Evolutionary conservation across 83 land plant species (phyloP).

Genomic region (Thuja plicata): DNA sequence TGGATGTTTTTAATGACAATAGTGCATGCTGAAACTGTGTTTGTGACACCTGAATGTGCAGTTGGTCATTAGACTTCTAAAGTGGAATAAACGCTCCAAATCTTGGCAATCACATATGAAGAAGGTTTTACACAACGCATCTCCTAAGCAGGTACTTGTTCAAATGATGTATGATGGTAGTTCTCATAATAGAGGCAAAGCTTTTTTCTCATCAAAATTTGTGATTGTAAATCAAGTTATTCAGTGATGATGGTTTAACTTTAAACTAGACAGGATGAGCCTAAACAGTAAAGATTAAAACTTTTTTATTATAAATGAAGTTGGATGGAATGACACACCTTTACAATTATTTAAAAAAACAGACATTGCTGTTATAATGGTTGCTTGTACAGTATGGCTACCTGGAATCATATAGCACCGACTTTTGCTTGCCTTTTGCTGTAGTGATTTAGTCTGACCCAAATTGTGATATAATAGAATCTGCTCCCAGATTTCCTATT

Average conservation of each 20-base stretch:
- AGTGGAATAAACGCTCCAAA: conserved; percentile 2
- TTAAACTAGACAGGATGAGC: background rate
- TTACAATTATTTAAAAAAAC: background rate
- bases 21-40: background rate
- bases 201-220: background rate
- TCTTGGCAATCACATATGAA: background rate
- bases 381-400: background rate
- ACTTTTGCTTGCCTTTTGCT: background rate
- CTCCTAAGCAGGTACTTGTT: conserved; percentile 9
- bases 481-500: background rate
- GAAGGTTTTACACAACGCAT: background rate
- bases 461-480: background rate
- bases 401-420: background rate
- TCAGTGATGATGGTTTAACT: background rate
- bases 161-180: background rate
- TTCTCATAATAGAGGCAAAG: background rate
- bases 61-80: conserved; percentile 2
- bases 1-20: background rate
- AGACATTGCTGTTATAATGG: background rate
- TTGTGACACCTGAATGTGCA: conserved; percentile 1
- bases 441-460: background rate
- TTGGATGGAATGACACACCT: background rate
- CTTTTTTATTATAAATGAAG: background rate
- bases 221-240: background rate
- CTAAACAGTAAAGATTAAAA: background rate